These are phyloP conservation scores for Artemisia tridentata DNA, from an alignment of 129 eudicot genomes.

Conservation along the genomic window DNA sequence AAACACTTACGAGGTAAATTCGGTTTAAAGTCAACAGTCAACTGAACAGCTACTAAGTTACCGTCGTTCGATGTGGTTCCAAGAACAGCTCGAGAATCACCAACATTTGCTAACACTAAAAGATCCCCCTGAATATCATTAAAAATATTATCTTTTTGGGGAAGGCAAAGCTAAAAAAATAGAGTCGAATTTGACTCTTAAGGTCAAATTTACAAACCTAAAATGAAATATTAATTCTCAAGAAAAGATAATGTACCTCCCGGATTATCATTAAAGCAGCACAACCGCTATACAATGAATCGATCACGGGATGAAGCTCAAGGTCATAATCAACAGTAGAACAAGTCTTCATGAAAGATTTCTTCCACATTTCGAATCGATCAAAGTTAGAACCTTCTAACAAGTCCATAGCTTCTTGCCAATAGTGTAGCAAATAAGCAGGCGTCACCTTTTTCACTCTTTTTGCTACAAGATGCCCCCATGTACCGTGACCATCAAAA, in stretches of 20 bases:
- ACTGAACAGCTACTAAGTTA: slow-evolving; percentile 62
- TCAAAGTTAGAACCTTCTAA: slow-evolving; percentile 24
- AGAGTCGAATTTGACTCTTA: slow-evolving; percentile 5
- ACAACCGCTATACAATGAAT: slow-evolving; percentile 80
- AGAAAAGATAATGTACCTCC: slow-evolving; percentile 48
- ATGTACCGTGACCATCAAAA: slow-evolving; percentile 96
- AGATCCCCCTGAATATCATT: slow-evolving; percentile 66
- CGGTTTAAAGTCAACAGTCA: slow-evolving; percentile 82
- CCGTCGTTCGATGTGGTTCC: slow-evolving; percentile 65
- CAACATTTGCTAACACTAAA: slow-evolving; percentile 83
- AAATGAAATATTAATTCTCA: not conserved
- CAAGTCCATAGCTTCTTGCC: slow-evolving; percentile 61
- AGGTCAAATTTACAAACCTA: not conserved
- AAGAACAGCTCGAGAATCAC: slow-evolving; percentile 88
- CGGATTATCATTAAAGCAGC: slow-evolving; percentile 72
- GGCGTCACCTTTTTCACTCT: slow-evolving; percentile 77
- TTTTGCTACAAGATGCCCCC: slow-evolving; percentile 88
- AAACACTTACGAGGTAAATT: slow-evolving; percentile 64
- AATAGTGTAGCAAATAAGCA: slow-evolving; percentile 60
- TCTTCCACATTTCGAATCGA: slow-evolving; percentile 65
- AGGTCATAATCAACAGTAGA: slow-evolving; percentile 75
- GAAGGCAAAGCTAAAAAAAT: not conserved
- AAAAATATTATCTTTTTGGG: not conserved
- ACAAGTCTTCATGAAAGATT: slow-evolving; percentile 67
- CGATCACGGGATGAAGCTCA: slow-evolving; percentile 54